Evolutionary conservation across 441 rosid genomes (phyloP).

Genomic region (Brassica hybrid): DNA sequence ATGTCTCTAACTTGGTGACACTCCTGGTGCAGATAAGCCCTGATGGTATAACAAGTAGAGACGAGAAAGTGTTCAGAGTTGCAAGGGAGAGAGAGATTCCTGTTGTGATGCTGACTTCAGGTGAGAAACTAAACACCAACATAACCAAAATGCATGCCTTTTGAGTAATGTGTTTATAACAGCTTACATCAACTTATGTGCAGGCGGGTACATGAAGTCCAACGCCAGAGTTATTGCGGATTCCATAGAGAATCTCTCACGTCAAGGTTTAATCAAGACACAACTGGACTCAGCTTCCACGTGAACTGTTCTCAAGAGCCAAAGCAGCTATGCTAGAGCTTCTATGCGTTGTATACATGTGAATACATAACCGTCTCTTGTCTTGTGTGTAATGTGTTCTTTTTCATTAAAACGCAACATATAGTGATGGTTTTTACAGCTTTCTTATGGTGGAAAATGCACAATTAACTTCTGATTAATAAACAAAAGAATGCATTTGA

Average conservation of each 20-base stretch:
- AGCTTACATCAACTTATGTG: slow-evolving; percentile 15
- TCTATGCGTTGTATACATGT: not conserved
- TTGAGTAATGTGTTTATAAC: slow-evolving; percentile 4
- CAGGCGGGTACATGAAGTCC: slow-evolving; percentile 97
- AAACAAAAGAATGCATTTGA: not conserved
- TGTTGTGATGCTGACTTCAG: slow-evolving; percentile 94
- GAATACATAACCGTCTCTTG: not conserved
- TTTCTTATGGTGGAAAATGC: not conserved
- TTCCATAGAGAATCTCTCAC: slow-evolving; percentile 80
- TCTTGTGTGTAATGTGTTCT: not conserved
- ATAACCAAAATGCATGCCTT: not conserved
- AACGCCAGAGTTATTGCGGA: slow-evolving; percentile 92
- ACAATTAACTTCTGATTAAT: not conserved
- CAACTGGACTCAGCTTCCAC: slow-evolving; percentile 17
- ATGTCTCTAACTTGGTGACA: slow-evolving; percentile 13
- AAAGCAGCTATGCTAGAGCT: slow-evolving; percentile 10
- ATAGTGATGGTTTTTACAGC: not conserved
- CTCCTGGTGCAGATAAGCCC: slow-evolving; percentile 74
- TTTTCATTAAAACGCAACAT: not conserved
- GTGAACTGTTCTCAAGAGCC: slow-evolving; percentile 7
- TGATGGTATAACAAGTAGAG: slow-evolving; percentile 74
- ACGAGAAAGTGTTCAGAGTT: slow-evolving; percentile 86
- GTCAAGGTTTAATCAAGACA: slow-evolving; percentile 54
- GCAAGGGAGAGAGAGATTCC: slow-evolving; percentile 83
- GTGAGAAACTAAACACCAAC: slow-evolving; percentile 41